Base-by-base conservation (phyloP, 2,329 filamentous ascomycete species). In the Alternaria sp. region DNA sequence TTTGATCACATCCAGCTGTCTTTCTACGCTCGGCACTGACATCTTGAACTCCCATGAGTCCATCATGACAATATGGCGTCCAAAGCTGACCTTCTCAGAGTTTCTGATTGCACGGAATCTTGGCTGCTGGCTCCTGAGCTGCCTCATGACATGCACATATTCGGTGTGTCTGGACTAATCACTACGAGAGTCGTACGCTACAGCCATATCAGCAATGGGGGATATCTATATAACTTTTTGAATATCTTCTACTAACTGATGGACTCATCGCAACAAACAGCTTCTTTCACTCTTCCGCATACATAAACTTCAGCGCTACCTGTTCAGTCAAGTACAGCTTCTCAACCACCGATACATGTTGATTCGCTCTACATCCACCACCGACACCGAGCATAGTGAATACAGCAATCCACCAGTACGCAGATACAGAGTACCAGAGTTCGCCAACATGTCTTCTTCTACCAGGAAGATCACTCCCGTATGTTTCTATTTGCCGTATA, bases 351-450 rank as follows among this genome's bases (percentile, higher is more conserved):
- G 38, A 58, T 67, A 64, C 43, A 70, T 73, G 65, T 73, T 69
- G 24, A 61, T 66, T 5, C 65, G 66, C 48, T 73, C 69, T n/a
- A 53, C 54, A 16, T 58, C 63, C 20, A 72, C 68, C 7, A 48
- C 54, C 36, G 58, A 68, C 20, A 71, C 66, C 14, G 57, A 69
- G 4, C 32, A 66, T 42, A 72, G 62, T 53, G 62, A 61, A 28
- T 75, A 71, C 48, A 72, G 59, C 63, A 73, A 63, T 43, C 74
- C 70, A 24, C 71, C 69, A 36, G 63, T 71, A 36, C 69, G 69
- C 22, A 56, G 18, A 26, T 76, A 77, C 55, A 56, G 58, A 2
- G 22, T 69, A 2, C 69, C 72, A 36, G 63, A 63, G 7, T 72
- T 69, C 20, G 32, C 61, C 44, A 68, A 46, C 24, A 78, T 78